Evolutionary conservation across 768 basidiomycete genomes (phyloP), one percentile per base, ranked within the genome.

Genomic region (Leccinum disarticulatum): DNA sequence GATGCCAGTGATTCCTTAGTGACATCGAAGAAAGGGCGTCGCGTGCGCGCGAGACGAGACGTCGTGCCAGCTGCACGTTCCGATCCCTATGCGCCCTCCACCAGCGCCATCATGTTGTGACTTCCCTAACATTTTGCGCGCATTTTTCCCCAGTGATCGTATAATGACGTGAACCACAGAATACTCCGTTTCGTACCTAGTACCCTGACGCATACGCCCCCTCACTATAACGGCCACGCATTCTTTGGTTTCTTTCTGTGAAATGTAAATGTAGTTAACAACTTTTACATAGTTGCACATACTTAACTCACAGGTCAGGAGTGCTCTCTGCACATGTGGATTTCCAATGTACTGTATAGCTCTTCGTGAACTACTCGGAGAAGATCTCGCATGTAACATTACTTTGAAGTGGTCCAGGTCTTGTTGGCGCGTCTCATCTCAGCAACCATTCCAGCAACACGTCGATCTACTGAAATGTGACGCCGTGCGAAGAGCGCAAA

Each of bases 21-120:
- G 49, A 64, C 38, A n/a, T 47, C 59, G 25, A 57, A 62, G 57
- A 30, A 59, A 7, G 36, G 41, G 5, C 53, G 56, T 35, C 61
- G 53, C 28, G 14, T 25, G 10, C 43, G 28, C 41, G 30, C 30
- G 13, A 50, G 35, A 30, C 49, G 41, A 54, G 41, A 56, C n/a
- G 27, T 43, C 10, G 22, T 27, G 15, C 41, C 41, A 41, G 19
- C 15, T 38, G n/a, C 36, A 35, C 10, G 22, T 13, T 33, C 47
- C 41, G 59, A 58, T 55, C 64, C 63, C 19, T 55, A 25, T 19
- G 59, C 63, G 15, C 59, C 63, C 4, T 65, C 59, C 11, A 64
- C 59, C 9, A 57, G 64, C 50, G 50, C 64, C 4, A 25, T 60
- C 35, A 51, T n/a, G 56, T 54, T 62, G 17, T 65, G 53, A 58